These are phyloP conservation scores for Hypomyces perniciosus DNA, from an alignment of 2,329 filamentous ascomycete genomes.

Conservation along the genomic window DNA sequence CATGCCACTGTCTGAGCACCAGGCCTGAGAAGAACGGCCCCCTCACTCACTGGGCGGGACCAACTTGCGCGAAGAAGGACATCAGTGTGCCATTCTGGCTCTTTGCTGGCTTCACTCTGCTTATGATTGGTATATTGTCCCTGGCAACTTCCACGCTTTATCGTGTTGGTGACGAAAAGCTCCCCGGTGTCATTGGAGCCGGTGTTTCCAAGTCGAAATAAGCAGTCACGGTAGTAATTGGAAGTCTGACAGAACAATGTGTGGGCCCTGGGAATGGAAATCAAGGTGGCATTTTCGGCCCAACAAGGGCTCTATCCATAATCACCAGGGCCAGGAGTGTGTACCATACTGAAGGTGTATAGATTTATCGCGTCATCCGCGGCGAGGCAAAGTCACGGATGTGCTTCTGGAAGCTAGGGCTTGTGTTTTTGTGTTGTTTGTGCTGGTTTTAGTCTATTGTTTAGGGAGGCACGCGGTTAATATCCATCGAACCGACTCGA, in stretches of 20 bases:
- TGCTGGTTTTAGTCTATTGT: no score
- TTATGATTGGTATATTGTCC: slow-evolving; percentile 60
- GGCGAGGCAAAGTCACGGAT: no score
- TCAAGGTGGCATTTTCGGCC: no score
- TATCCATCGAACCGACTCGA: no score
- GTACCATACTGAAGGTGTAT: no score
- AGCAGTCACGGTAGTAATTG: slow-evolving; percentile 19
- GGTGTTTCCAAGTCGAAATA: slow-evolving; percentile 71
- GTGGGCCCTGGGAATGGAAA: no score
- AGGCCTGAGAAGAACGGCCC: slow-evolving; percentile 46
- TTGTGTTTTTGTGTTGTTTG: no score
- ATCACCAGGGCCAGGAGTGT: no score
- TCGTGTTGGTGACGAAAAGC: slow-evolving; percentile 75
- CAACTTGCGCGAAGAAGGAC: slow-evolving; percentile 86
- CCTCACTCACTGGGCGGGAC: slow-evolving; percentile 73
- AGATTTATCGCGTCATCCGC: no score
- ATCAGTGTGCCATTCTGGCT: slow-evolving; percentile 86
- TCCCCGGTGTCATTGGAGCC: slow-evolving; percentile 93
- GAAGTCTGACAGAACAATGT: neutral
- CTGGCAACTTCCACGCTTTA: slow-evolving; percentile 74
- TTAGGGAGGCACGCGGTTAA: no score
- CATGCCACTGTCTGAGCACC: slow-evolving; percentile 67
- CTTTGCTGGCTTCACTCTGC: slow-evolving; percentile 67
- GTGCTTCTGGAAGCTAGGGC: no score
- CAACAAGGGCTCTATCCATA: no score